Percentiles rank a stretch among this genome's conserved stretches.
Evolutionary conservation across 768 basidiomycete species (phyloP).

Genomic region (Thelephora ganbajun): DNA sequence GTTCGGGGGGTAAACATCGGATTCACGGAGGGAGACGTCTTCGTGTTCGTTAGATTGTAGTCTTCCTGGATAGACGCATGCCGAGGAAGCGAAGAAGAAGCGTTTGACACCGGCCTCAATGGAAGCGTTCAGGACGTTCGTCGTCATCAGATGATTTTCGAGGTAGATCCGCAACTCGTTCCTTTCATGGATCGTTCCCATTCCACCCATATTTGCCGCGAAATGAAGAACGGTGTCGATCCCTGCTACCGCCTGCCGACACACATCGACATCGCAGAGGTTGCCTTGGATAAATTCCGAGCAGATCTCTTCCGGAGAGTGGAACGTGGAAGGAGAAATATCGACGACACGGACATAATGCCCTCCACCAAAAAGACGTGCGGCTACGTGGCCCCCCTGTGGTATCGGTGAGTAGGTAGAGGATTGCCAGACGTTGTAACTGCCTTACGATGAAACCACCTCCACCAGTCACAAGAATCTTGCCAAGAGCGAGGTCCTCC

Average conservation of each 20-base stretch:
- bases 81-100: slow-evolving; percentile 45
- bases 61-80: slow-evolving; percentile 39
- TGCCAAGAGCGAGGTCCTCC: not conserved
- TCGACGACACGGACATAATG: slow-evolving; percentile 31
- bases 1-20: slow-evolving; percentile 28
- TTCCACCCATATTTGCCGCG: slow-evolving; percentile 50
- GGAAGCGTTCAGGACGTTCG: slow-evolving; percentile 29
- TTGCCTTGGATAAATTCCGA: slow-evolving; percentile 28
- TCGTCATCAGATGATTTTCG: slow-evolving; percentile 36
- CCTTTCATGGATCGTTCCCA: slow-evolving; percentile 41
- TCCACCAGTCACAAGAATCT: slow-evolving; percentile 33
- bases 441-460: slow-evolving; percentile 38
- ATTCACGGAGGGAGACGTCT: slow-evolving; percentile 32
- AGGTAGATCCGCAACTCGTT: slow-evolving; percentile 37
- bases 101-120: slow-evolving; percentile 22
- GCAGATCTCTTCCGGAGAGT: not conserved
- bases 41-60: slow-evolving; percentile 20
- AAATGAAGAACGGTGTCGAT: slow-evolving; percentile 38
- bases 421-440: not conserved
- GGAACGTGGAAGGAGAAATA: slow-evolving; percentile 14
- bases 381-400: slow-evolving; percentile 40
- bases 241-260: slow-evolving; percentile 22
- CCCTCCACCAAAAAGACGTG: slow-evolving; percentile 19
- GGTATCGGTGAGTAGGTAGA: not conserved
- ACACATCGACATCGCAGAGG: slow-evolving; percentile 29